Conservation (phyloP, 352 stramenopile genomes). For the Globisporangium radiosum region DNA sequence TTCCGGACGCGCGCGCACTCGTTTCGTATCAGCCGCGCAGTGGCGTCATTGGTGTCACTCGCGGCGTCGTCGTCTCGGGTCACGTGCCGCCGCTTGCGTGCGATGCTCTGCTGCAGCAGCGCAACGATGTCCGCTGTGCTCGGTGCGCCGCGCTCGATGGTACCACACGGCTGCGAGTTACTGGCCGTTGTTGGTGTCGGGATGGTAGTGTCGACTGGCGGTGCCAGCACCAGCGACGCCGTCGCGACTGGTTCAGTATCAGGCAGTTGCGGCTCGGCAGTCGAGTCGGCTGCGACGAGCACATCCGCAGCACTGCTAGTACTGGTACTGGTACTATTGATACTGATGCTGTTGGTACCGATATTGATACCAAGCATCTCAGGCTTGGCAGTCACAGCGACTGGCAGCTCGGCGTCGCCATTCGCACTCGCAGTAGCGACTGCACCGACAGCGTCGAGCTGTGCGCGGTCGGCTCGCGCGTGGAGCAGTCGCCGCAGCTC, state of each 20-base stretch:
- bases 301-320: too few relatives aligned
- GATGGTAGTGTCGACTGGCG: too few relatives aligned
- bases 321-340: too few relatives aligned
- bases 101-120: slow-evolving; percentile 50
- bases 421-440: not conserved
- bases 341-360: not conserved
- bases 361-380: not conserved
- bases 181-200: too few relatives aligned
- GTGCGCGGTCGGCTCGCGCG: slow-evolving; percentile 29
- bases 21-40: not conserved
- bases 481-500: slow-evolving; percentile 41
- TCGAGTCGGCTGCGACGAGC: too few relatives aligned
- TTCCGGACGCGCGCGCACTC: slow-evolving; percentile 34
- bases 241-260: too few relatives aligned
- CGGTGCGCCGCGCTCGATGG: too few relatives aligned
- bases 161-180: slow-evolving; percentile 8
- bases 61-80: slow-evolving; percentile 27
- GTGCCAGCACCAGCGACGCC: too few relatives aligned
- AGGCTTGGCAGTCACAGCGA: too few relatives aligned
- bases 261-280: too few relatives aligned
- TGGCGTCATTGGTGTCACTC: slow-evolving; percentile 16
- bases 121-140: slow-evolving; percentile 22
- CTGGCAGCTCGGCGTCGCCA: not conserved
- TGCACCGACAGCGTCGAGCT: slow-evolving; percentile 13
- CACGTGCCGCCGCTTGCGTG: slow-evolving; percentile 36